A percentile compares a stretch with the other conserved stretches of the same genome.
These are phyloP conservation scores for Talaromyces trachyspermus DNA, from an alignment of 495 filamentous ascomycete genomes.

Conservation along the genomic window DNA sequence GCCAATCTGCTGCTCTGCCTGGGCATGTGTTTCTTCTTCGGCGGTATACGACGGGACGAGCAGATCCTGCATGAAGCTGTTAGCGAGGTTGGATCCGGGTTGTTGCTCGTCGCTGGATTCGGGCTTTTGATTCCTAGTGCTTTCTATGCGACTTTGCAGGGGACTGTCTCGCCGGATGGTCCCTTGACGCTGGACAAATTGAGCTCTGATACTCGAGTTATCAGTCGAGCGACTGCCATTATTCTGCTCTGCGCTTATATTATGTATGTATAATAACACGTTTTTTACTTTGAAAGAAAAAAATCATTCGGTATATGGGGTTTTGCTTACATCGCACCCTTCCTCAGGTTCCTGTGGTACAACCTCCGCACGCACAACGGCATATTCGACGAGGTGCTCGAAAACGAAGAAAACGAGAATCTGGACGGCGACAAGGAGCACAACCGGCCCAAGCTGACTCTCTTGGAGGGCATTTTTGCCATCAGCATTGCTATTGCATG, in stretches of 20 bases:
- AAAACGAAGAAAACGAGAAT: slow-evolving; percentile 63
- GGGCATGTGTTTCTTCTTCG: slow-evolving; percentile 70
- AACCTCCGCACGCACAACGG: slow-evolving; percentile 77
- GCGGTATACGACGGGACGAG: slow-evolving; percentile 57
- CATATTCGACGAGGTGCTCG: slow-evolving; percentile 66
- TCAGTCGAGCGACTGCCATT: slow-evolving; percentile 70
- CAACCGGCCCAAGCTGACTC: slow-evolving; percentile 63
- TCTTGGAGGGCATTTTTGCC: slow-evolving; percentile 66
- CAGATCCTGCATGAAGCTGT: slow-evolving; percentile 68
- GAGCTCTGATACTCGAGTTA: slow-evolving; percentile 44
- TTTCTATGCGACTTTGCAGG: slow-evolving; percentile 56
- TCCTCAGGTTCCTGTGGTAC: slow-evolving; percentile 63
- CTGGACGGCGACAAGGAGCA: slow-evolving; percentile 59
- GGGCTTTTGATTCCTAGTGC: slow-evolving; percentile 77
- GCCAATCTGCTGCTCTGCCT: slow-evolving; percentile 72
- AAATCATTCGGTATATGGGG: not conserved
- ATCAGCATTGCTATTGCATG: slow-evolving; percentile 59
- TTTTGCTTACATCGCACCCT: not conserved
- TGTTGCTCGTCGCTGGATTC: slow-evolving; percentile 76
- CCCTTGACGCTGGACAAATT: slow-evolving; percentile 32
- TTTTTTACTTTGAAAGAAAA: not conserved
- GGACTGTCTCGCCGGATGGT: slow-evolving; percentile 17
- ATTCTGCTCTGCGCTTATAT: slow-evolving; percentile 73
- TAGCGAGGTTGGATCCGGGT: slow-evolving; percentile 71
- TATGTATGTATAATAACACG: slow-evolving; percentile 26